These are phyloP conservation scores for Candida boleticola DNA, from an alignment of 805 yeast genomes.

Conservation along the genomic window DNA sequence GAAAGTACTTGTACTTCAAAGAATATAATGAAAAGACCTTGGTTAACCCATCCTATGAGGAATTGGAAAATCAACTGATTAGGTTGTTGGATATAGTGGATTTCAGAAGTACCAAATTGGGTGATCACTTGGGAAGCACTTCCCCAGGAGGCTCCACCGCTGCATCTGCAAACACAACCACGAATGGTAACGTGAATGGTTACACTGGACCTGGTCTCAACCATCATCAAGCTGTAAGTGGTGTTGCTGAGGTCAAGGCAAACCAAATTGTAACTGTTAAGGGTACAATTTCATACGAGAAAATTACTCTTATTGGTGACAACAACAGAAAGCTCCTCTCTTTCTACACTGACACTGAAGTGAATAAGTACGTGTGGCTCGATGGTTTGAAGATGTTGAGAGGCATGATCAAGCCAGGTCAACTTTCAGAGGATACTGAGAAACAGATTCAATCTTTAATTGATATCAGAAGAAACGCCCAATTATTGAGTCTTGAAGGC, in stretches of 20 bases:
- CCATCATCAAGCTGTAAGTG: slow-evolving; percentile 7
- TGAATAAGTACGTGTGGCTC: slow-evolving; percentile 68
- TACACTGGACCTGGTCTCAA: background rate
- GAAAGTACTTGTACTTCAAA: slow-evolving; percentile 57
- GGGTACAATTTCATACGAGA: slow-evolving; percentile 57
- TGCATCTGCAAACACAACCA: slow-evolving; percentile 43
- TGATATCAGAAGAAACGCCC: slow-evolving; percentile 39
- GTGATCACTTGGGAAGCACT: slow-evolving; percentile 14
- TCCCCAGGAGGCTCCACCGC: slow-evolving; percentile 9
- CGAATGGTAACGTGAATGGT: slow-evolving; percentile 38
- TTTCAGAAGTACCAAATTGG: slow-evolving; percentile 51
- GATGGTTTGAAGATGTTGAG: slow-evolving; percentile 65
- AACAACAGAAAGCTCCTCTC: slow-evolving; percentile 44
- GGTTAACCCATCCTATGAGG: slow-evolving; percentile 55
- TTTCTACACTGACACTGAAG: slow-evolving; percentile 71
- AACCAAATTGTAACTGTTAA: slow-evolving; percentile 40
- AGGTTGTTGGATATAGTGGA: slow-evolving; percentile 50
- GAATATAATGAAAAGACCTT: slow-evolving; percentile 50
- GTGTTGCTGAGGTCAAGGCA: background rate
- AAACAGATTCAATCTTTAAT: slow-evolving; percentile 32
- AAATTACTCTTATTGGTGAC: slow-evolving; percentile 48
- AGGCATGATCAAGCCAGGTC: slow-evolving; percentile 29
- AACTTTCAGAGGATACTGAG: slow-evolving; percentile 36
- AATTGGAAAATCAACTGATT: slow-evolving; percentile 51
- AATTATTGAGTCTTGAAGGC: slow-evolving; percentile 36